Conservation (phyloP, 139 green algal genomes). For the Nannochloris sp. region DNA sequence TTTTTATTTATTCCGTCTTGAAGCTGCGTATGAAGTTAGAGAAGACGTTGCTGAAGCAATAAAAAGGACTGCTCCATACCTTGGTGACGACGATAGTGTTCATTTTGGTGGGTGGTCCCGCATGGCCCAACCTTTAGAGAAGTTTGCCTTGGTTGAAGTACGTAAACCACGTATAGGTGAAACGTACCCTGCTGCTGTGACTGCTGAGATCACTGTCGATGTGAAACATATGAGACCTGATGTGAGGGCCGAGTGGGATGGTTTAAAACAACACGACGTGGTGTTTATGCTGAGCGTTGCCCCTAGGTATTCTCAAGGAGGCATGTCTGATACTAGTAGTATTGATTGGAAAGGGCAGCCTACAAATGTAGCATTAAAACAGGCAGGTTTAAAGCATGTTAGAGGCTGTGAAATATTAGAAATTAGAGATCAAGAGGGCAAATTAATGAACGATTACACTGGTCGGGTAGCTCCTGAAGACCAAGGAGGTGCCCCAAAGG, state of each 20-base stretch:
- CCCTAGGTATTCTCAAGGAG: conserved; percentile 6
- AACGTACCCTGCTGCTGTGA: conserved; percentile 73
- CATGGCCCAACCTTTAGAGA: conserved; percentile 72
- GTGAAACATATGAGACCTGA: conserved; percentile 43
- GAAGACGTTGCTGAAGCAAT: conserved; percentile 88
- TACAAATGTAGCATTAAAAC: not conserved
- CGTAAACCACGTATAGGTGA: conserved; percentile 79
- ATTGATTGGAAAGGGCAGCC: not conserved
- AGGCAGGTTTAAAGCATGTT: conserved; percentile 60
- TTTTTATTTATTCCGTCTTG: conserved; percentile 93
- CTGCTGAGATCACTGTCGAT: conserved; percentile 53
- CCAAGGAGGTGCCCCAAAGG: conserved; percentile 37
- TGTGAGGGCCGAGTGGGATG: conserved; percentile 84
- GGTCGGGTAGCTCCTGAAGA: conserved; percentile 67
- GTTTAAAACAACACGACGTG: conserved; percentile 89
- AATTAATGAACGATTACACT: conserved; percentile 94
- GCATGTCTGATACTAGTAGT: not conserved
- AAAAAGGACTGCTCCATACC: conserved; percentile 50
- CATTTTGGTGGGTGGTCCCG: conserved; percentile 85
- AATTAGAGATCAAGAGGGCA: conserved; percentile 49
- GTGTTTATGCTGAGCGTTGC: conserved; percentile 82
- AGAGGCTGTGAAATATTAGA: conserved; percentile 81
- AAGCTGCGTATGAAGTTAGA: conserved; percentile 95
- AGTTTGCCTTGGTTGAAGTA: conserved; percentile 56
- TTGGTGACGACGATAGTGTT: conserved; percentile 37